These are phyloP conservation scores for Neurospora sp. DNA, from an alignment of 495 filamentous ascomycete genomes.

Conservation along the genomic window DNA sequence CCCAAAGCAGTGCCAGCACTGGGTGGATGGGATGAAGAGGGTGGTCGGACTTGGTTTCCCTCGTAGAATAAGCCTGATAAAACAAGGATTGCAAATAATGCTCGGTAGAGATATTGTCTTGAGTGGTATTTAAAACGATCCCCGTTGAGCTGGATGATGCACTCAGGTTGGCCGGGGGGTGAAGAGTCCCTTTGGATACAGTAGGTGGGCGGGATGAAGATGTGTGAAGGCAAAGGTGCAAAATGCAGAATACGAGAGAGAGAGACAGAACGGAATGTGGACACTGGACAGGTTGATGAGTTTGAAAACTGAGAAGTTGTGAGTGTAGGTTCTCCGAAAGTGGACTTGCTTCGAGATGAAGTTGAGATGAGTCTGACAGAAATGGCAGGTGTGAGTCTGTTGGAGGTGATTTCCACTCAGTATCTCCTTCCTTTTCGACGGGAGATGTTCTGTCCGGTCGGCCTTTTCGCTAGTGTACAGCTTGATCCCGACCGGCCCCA, in stretches of 20 bases:
- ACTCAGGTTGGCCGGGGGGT: not conserved
- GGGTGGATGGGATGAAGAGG: not conserved
- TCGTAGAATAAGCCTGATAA: not conserved
- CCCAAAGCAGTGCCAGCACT: not conserved
- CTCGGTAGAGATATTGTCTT: not conserved
- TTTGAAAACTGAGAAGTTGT: not conserved
- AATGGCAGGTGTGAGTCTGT: not conserved
- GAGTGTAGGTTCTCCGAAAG: not conserved
- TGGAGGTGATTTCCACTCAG: not conserved
- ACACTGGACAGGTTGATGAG: not conserved
- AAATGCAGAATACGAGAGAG: not conserved
- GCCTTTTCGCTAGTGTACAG: not conserved
- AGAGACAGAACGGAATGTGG: not conserved
- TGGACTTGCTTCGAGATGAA: not conserved
- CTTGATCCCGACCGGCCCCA: not conserved
- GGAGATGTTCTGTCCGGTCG: not conserved
- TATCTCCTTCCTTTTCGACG: not conserved
- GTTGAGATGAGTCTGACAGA: not conserved
- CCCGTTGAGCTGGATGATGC: not conserved
- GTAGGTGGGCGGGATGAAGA: not conserved
- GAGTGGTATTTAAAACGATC: not conserved
- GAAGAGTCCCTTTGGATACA: not conserved
- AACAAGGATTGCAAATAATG: conserved; percentile 5
- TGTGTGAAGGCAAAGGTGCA: not conserved
- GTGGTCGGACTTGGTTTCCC: not conserved